phyloP scores from a whole-genome alignment of 345 rosid species.

The Physaria fendleri region DNA sequence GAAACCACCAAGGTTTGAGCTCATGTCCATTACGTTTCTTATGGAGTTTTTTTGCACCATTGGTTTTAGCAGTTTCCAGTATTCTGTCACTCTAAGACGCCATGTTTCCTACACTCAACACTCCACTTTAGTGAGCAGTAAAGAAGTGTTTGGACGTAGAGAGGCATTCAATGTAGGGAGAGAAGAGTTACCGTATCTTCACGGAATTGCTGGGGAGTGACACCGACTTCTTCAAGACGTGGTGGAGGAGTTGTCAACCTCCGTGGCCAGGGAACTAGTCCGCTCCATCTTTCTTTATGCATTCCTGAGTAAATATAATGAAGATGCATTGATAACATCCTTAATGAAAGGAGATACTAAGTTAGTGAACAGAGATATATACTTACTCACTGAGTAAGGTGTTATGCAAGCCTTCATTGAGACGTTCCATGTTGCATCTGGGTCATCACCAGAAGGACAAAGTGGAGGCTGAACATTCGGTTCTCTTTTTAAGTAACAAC shows the following conservation, averaged over 20 bases:
- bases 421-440: constrained; percentile 86
- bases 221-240: constrained; percentile 74
- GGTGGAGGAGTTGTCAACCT: constrained; percentile 70
- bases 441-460: constrained; percentile 69
- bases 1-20: constrained; percentile 86
- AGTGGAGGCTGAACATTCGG: constrained; percentile 64
- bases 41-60: constrained; percentile 63
- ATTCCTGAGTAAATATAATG: constrained; percentile 39
- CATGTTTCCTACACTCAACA: constrained; percentile 57
- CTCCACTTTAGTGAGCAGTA: neutral
- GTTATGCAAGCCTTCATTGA: constrained; percentile 85
- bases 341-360: neutral
- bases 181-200: constrained; percentile 59
- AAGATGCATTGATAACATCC: neutral
- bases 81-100: constrained; percentile 74
- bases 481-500: constrained; percentile 76
- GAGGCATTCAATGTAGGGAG: neutral
- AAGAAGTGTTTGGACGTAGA: neutral
- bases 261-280: constrained; percentile 81
- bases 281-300: constrained; percentile 80
- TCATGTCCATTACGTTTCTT: constrained; percentile 99
- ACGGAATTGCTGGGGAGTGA: constrained; percentile 57
- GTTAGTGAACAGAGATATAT: neutral
- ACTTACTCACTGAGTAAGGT: constrained; percentile 79
- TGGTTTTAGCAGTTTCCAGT: constrained; percentile 88